phyloP scores from a whole-genome alignment of 352 stramenopile species.

The Globisporangium ultimum region DNA sequence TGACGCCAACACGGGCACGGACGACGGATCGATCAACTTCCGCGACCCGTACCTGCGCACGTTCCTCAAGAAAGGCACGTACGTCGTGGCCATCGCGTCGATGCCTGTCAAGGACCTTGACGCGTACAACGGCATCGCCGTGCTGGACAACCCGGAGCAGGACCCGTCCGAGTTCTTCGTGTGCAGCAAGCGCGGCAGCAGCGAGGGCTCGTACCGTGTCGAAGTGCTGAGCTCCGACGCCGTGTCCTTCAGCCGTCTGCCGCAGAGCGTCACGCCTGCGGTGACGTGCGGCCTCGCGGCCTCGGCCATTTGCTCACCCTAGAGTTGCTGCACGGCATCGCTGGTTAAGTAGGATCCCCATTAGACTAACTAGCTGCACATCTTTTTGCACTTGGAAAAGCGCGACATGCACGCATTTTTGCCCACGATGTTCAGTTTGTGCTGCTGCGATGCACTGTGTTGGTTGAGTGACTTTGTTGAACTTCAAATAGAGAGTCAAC shows the following conservation, averaged over 20 bases:
- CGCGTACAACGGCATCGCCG: slow-evolving; percentile 22
- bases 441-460: too few relatives aligned
- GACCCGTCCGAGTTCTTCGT: slow-evolving; percentile 29
- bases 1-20: slow-evolving; percentile 13
- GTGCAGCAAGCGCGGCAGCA: slow-evolving; percentile 17
- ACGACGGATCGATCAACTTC: slow-evolving; percentile 47
- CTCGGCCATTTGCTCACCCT: too few relatives aligned
- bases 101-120: slow-evolving; percentile 24
- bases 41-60: slow-evolving; percentile 46
- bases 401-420: too few relatives aligned
- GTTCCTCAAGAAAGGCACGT: slow-evolving; percentile 46
- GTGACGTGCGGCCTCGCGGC: too few relatives aligned
- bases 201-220: slow-evolving; percentile 33
- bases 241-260: slow-evolving; percentile 1
- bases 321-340: too few relatives aligned
- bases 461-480: too few relatives aligned
- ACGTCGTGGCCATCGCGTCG: slow-evolving; percentile 37
- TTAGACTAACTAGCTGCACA: too few relatives aligned
- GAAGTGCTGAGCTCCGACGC: slow-evolving; percentile 27
- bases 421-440: too few relatives aligned
- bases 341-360: too few relatives aligned
- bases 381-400: too few relatives aligned
- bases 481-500: too few relatives aligned
- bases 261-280: neutral
- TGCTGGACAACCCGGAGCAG: slow-evolving; percentile 10